Base-by-base conservation (phyloP, 306 rosid genomes). In the Vicia faba region DNA sequence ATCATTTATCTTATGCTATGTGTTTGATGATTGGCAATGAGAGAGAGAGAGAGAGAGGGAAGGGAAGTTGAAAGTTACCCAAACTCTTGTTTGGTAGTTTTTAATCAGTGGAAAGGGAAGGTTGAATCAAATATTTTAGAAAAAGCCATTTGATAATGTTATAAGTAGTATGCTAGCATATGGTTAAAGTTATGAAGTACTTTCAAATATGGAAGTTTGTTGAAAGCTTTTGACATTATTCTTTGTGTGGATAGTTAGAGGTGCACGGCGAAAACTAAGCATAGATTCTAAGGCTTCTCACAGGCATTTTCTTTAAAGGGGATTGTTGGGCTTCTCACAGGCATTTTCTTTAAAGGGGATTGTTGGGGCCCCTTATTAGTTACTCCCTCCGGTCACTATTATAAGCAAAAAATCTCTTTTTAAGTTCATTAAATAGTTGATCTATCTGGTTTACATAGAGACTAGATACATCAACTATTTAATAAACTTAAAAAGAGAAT, bases 31-130 rank as follows among this genome's bases (percentile, higher is more conserved):
- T 50, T 38, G 51, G 63, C 43, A 50, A 15, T 3, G 11, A 46
- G 53, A 45, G 51, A 9, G 53, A 15, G 53, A 11, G 53, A 19
- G 9, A 8, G 23, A 23, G 10, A 48, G 18, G 53, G 20, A 48
- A 48, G 20, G 23, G 23, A 20, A 20, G 2, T 1, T 20, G 53
- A 46, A 15, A 46, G 10, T 13, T 16, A 19, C 61, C 20, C 8
- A 36, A n/a, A 46, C 36, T 58, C 15, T 26, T 54, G 61, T 46
- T 74, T 48, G 62, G 59, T 25, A 51, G 20, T 45, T 45, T 71
- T 26, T 49, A 9, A 10, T 48, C 39, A 25, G 57, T 20, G 14
- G 9, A 26, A 35, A 29, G 4, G 13, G 18, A 71, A 23, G 44
- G 46, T 60, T 35, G 28, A 33, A 25, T 49, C 41, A 31, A 28